These are phyloP conservation scores for Boletus pseudopeckii DNA, from an alignment of 768 basidiomycete species.

Conservation along the genomic window DNA sequence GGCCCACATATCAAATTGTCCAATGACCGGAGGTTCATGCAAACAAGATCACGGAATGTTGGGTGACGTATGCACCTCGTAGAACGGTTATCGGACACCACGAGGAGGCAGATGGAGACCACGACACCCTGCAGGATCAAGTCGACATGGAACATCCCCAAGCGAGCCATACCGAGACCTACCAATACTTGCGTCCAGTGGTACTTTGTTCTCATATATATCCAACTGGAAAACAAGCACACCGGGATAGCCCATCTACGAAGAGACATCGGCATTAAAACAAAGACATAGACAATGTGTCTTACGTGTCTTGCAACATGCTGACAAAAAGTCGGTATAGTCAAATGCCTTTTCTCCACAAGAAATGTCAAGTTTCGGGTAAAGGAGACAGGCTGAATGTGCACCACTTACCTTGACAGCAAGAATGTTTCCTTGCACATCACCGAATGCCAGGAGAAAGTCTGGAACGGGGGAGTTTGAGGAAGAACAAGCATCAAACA, in stretches of 20 bases:
- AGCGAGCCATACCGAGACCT: conserved; percentile 8
- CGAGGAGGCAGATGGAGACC: conserved; percentile 73
- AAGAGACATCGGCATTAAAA: not conserved
- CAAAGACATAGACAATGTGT: not conserved
- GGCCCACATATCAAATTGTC: conserved; percentile 83
- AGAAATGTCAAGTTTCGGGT: not conserved
- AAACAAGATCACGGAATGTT: not conserved
- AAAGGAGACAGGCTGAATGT: not conserved
- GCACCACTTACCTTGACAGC: conserved; percentile 59
- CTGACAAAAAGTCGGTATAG: conserved; percentile 83
- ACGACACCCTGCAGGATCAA: conserved; percentile 51
- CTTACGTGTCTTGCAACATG: conserved; percentile 86
- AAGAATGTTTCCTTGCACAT: conserved; percentile 83
- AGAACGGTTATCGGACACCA: conserved; percentile 79
- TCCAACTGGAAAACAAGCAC: conserved; percentile 75
- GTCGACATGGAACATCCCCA: not conserved
- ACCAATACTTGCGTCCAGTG: conserved; percentile 83
- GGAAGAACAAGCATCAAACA: not conserved
- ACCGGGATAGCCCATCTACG: conserved; percentile 83
- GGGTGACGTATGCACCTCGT: conserved; percentile 48
- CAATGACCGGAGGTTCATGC: conserved; percentile 50
- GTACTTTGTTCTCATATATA: conserved; percentile 75
- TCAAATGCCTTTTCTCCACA: conserved; percentile 54
- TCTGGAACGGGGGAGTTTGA: conserved; percentile 41
- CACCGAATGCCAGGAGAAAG: conserved; percentile 71